Evolutionary conservation across 345 rosid species (phyloP), one percentile per base, ranked within the genome.

Genomic region (Heritiera fomes): DNA sequence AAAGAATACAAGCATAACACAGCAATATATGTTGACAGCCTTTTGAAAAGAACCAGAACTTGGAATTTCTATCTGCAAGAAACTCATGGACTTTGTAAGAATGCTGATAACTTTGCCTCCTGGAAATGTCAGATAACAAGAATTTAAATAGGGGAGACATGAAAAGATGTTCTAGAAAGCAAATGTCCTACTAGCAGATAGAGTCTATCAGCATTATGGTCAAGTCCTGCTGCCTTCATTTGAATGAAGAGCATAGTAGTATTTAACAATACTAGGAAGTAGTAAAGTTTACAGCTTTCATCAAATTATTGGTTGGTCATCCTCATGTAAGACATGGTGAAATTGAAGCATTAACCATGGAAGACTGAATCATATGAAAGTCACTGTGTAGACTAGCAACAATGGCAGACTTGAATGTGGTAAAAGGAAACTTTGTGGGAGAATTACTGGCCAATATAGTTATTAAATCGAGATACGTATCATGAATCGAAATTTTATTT

Each of bases 131-230:
- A 46, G 52, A 68, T 45, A 45, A 11, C 8, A 46, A 28, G 75
- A 30, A 15, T 15, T 3, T 14, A 34, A 32, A 34, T 32, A 47
- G 3, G 28, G 2, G 47, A 32, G 62, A 72, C 62, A 34, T 17
- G 75, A 15, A 72, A 53, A 52, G 46, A 52, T 71, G 75, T 52
- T 17, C 75, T 34, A 72, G 30, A 53, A 72, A 53, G 47, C 17
- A 38, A 55, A 55, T 73, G 50, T 18, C 63, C 13, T 53, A 38
- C 49, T 55, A 73, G 76, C 43, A 15, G 47, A 34, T 18, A 38
- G 63, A 38, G 63, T 72, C 63, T 72, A 11, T 72, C 63, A 34
- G 49, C 47, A 73, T 38, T 41, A 38, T n/a, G 63, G 47, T 72
- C 34, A 28, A 15, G 61, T 71, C 34, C 62, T 18, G 17, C 30